Evolutionary conservation across 257 asterid genomes (phyloP), one percentile per base, ranked within the genome.

Genomic region (Ehretia macrophylla): DNA sequence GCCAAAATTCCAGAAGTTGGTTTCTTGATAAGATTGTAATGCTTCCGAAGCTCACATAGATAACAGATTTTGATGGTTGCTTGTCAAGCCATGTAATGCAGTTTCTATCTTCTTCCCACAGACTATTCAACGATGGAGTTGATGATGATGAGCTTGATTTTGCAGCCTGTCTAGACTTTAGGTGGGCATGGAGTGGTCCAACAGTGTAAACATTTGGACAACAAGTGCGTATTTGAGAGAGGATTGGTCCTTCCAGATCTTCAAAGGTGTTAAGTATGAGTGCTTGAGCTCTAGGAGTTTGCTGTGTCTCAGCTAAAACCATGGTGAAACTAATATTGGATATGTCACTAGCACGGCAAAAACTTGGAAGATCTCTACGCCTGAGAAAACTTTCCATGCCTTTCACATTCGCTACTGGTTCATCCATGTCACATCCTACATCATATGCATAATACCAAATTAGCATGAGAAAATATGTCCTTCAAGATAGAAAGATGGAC

Each of bases 341-440:
- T n/a, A 68, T 0, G 42, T 80, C 66, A n/a, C n/a, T n/a, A 0
- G 68, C 53, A 5, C 82, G 78, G 59, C 79, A 80, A 37, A 82
- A 76, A 22, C 78, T 60, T 14, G 96, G 94, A 13, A 87, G 78
- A 52, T 87, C 94, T 14, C 90, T 81, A n/a, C 79, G 81, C 45
- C 96, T 64, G 35, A 87, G 83, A 56, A 68, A 74, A 23, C 61
- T 53, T 58, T 80, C 86, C 90, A 82, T 87, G 62, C 94, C 86
- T 4, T 87, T 81, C n/a, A 87, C 81, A 54, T 72, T 77, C 59
- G 63, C 72, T 49, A 81, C 65, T 27, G 64, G 32, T 13, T 17
- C 37, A 39, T 87, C 90, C 83, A 82, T 54, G 53, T 81, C 83
- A 51, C 73, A 68, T 62, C 73, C 90, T 84, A 38, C 56, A 63